These are phyloP conservation scores for Secale cereale DNA, from an alignment of 176 grass and related monocot species.

Conservation along the genomic window DNA sequence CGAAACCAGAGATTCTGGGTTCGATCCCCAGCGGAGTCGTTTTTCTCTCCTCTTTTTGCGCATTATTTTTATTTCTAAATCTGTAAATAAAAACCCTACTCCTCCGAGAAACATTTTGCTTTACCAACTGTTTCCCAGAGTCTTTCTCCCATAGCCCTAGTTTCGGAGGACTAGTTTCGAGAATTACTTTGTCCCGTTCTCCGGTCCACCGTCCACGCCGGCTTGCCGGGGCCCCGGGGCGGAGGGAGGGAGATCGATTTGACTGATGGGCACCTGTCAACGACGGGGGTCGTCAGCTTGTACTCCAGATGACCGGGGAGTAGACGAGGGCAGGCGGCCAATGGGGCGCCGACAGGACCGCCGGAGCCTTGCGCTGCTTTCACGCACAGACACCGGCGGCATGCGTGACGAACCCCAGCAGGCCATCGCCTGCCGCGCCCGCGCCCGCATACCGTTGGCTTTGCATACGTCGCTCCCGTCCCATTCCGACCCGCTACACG, in stretches of 20 bases:
- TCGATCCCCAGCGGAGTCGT: constrained; percentile 91
- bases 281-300: background rate
- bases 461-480: background rate
- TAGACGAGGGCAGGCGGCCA: background rate
- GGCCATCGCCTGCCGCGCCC: background rate
- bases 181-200: background rate
- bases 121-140: no score
- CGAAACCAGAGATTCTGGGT: constrained; percentile 99
- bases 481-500: background rate
- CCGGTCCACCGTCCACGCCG: background rate
- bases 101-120: no score
- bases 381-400: no score
- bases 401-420: background rate
- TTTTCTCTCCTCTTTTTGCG: no score
- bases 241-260: background rate
- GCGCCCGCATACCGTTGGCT: background rate
- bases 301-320: background rate
- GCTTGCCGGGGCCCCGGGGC: background rate
- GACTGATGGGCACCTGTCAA: background rate
- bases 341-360: background rate
- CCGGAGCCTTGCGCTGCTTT: background rate
- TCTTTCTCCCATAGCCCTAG: background rate
- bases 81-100: no score
- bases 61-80: no score
- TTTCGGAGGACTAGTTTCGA: background rate